A percentile compares a stretch with the other conserved stretches of the same genome.
phyloP scores from a whole-genome alignment of 495 filamentous ascomycete species.

The Hypoxylon rickii region DNA sequence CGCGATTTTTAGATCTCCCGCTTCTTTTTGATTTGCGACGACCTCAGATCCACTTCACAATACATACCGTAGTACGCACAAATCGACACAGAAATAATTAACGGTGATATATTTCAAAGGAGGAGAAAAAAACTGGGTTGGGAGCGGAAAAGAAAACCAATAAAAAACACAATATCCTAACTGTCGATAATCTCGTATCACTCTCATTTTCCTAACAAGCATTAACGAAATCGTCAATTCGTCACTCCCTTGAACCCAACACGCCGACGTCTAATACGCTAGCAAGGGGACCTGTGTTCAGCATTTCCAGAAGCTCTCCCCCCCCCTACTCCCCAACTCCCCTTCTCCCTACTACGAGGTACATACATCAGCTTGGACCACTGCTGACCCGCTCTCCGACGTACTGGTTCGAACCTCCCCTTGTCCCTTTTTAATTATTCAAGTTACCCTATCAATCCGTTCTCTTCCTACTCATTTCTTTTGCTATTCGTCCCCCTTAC shows the following conservation, averaged over 20 bases:
- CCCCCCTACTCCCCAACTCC: conserved; percentile 24
- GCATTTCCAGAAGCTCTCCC: conserved; percentile 41
- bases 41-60: conserved; percentile 6
- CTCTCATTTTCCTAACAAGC: conserved; percentile 5
- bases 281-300: conserved; percentile 36
- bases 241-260: conserved; percentile 42
- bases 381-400: conserved; percentile 37
- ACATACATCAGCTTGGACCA: conserved; percentile 35
- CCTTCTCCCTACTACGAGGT: conserved; percentile 1
- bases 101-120: not conserved
- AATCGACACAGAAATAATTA: conserved; percentile 10
- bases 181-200: conserved; percentile 6
- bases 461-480: conserved; percentile 36
- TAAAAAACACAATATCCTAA: conserved; percentile 10
- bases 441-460: conserved; percentile 39
- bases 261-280: conserved; percentile 36
- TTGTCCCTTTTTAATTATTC: conserved; percentile 37
- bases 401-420: conserved; percentile 37
- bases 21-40: conserved; percentile 16
- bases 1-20: conserved; percentile 16
- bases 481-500: conserved; percentile 16
- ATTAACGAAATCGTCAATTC: conserved; percentile 32
- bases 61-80: conserved; percentile 11
- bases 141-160: not conserved
- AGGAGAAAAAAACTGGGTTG: not conserved